These are phyloP conservation scores for Calocybe cyanea DNA, from an alignment of 768 basidiomycete species.

Conservation along the genomic window DNA sequence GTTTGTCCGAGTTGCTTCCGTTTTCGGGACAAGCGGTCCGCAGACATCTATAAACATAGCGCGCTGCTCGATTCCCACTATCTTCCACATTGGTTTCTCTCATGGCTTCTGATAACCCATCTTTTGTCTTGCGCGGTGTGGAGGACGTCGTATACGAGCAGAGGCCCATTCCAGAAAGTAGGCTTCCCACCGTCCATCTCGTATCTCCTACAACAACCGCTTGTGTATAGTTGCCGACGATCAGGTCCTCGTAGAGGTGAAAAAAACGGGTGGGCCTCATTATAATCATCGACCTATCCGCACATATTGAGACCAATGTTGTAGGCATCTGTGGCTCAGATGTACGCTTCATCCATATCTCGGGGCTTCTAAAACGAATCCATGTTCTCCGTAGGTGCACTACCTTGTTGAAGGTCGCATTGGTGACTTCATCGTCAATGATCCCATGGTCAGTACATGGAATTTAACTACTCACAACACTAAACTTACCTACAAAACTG, in stretches of 20 bases:
- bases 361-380: slow-evolving; percentile 6
- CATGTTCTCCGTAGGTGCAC: slow-evolving; percentile 51
- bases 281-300: slow-evolving; percentile 4
- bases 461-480: too few species aligned
- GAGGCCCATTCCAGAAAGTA: slow-evolving; percentile 71
- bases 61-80: slow-evolving; percentile 1
- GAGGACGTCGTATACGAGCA: slow-evolving; percentile 70
- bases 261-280: slow-evolving; percentile 72
- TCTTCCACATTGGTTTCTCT: slow-evolving; percentile 13
- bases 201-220: slow-evolving; percentile 1
- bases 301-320: slow-evolving; percentile 4
- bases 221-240: slow-evolving; percentile 52
- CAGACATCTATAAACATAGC: slow-evolving; percentile 3
- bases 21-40: slow-evolving; percentile 17
- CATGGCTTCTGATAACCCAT: slow-evolving; percentile 76
- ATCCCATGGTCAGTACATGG: slow-evolving; percentile 60
- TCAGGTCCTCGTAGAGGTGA: slow-evolving; percentile 86
- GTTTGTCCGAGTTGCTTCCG: slow-evolving; percentile 9
- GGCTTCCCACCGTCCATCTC: slow-evolving; percentile 14
- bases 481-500: too few species aligned
- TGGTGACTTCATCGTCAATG: slow-evolving; percentile 73
- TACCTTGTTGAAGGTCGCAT: slow-evolving; percentile 78
- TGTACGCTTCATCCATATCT: slow-evolving; percentile 35
- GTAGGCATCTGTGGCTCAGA: slow-evolving; percentile 91
- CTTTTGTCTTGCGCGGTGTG: slow-evolving; percentile 72